Percentiles rank a stretch among this genome's conserved stretches.
phyloP scores from a whole-genome alignment of 129 eudicot genomes.

The Ambrosia artemisiifolia region DNA sequence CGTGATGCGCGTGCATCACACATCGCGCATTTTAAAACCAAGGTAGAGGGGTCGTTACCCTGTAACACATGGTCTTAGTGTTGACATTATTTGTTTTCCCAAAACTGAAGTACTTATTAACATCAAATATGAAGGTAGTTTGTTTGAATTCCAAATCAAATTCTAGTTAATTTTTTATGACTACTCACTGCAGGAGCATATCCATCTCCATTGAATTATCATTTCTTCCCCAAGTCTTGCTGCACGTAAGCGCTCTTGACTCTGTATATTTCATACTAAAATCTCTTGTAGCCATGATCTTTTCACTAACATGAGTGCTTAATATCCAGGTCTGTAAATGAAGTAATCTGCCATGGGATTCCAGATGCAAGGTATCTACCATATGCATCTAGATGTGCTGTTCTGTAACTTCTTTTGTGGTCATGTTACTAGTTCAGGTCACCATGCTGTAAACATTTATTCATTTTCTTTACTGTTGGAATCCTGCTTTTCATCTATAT shows the following conservation, averaged over 20 bases:
- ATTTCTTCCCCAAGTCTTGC: constrained; percentile 96
- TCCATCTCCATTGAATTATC: constrained; percentile 91
- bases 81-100: no score
- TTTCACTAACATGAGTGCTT: constrained; percentile 14
- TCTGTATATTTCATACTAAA: constrained; percentile 17
- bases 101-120: neutral
- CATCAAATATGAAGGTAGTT: neutral
- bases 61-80: no score
- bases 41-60: no score
- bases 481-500: constrained; percentile 7
- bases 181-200: constrained; percentile 70
- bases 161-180: neutral
- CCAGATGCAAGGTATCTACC: constrained; percentile 85
- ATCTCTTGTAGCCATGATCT: neutral
- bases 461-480: neutral
- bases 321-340: constrained; percentile 77
- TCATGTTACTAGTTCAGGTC: constrained; percentile 1
- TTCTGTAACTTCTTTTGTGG: neutral
- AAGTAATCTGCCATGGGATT: constrained; percentile 98
- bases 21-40: no score
- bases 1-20: no score
- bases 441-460: neutral
- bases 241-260: constrained; percentile 85
- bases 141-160: constrained; percentile 2
- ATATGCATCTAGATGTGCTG: neutral